Evolutionary conservation across 2,329 filamentous ascomycete genomes (phyloP), one percentile per base, ranked within the genome.

Genomic region (Hypomyces perniciosus): DNA sequence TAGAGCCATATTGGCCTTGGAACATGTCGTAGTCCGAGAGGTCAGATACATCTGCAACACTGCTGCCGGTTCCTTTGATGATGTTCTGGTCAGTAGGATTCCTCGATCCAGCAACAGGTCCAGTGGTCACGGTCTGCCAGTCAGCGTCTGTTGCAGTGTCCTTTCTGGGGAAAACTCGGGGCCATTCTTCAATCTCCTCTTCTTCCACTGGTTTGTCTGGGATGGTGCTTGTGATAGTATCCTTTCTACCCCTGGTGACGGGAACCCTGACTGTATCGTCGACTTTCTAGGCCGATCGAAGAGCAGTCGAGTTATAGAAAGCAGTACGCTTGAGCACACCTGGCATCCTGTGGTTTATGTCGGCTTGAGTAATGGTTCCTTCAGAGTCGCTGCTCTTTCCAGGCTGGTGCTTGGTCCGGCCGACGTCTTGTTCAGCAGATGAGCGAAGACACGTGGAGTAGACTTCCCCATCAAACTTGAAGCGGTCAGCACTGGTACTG

Each of bases 11-110:
- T 5, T 61, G 60, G 4, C 48, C 56, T 20, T 20, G 20, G 20
- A 20, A 20, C 20, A 20, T 8, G 8, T 43, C 41, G 35, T 61
- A 55, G 9, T 62, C 56, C 31, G 55, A 53, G 12, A 50, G 54
- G 40, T 76, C 73, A 1, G 74, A 75, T 6, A 70, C 65, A 52
- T 76, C 68, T 2, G 74, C 74, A 26, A 77, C 56, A 50, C 74
- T 77, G 55, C 69, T 74, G 8, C 73, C 72, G 10, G 63, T 63
- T 20, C 61, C 65, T 48, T 63, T 63, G 44, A 54, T 56, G 52
- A 62, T 46, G 30, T 56, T 57, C 49, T 59, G 49, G 26, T 62
- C 60, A 37, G 57, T 54, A 39, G 59, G 55, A 35, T 56, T 54
- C 48, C 57, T 48, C 8, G 56, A 51, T 20, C 58, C 51, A 46